Base-by-base conservation (phyloP, 2,329 filamentous ascomycete species). In the Phoma sp. region DNA sequence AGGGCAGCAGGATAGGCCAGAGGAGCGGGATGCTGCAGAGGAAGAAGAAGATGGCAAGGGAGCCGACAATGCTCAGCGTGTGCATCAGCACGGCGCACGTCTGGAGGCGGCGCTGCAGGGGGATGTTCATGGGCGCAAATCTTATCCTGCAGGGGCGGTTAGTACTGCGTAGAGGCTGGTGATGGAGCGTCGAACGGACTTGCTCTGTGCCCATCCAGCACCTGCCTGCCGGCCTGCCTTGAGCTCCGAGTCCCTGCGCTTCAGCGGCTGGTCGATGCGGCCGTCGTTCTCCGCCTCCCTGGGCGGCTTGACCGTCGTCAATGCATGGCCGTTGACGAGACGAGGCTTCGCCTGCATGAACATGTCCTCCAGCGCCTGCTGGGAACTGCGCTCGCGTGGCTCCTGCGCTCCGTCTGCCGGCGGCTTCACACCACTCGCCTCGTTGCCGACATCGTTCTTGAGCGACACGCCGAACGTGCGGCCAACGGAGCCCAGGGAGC, bases 1-100 rank as follows among this genome's bases (percentile, higher is more conserved):
- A 98, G 0, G 92, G 86, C 7, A 89, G 68, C 17, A 89, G 74
- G 25, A 89, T 76, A 2, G 93, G 93, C 95, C 95, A 99, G 40
- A 88, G 86, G n/a, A 98, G 79, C 1, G 95, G 95, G 51, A 96
- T 93, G 50, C 91, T 89, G 76, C 92, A 96, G 28, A 93, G 85
- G 69, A 96, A 89, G 80, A 96, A 96, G 80, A 98, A 98, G 53
- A 88, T 74, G 5, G 91, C 89, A 5, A 96, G 82, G 38, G 74
- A 64, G 29, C 75, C 74, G 28, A 74, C 78, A 53, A 82, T 80
- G 59, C 73, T 76, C 23, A 83, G 74, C 15, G 79, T 81, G 66
- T 83, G 80, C 48, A 78, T 63, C 29, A 83, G 75, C 20, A 83
- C 79, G 59, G 79, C 74, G 39, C 76, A 65, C 1, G 79, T 83